Base-by-base conservation (phyloP, 2,329 filamentous ascomycete species). In the Botryotinia calthae region DNA sequence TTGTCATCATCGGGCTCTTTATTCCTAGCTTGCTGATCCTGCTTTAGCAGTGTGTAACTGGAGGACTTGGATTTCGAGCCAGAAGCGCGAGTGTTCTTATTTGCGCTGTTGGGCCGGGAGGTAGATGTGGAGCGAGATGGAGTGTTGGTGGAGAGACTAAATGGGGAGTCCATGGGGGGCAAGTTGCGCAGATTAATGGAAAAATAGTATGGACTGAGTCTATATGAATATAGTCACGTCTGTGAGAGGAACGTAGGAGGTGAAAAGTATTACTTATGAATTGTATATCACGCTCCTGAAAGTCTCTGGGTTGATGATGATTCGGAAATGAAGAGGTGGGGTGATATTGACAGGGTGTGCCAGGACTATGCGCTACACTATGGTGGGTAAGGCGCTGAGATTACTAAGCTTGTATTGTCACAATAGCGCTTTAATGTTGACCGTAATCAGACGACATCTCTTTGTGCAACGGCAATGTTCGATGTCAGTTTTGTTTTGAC, bases 11-110 rank as follows among this genome's bases (percentile, higher is more conserved):
- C 87, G 0, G 86, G 86, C 74, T 89, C 84, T 77, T 88, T 88
- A 69, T 88, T 87, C 58, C 88, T 83, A 7, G 88, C 86, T 79
- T 90, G 88, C 9, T 84, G 84, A 79, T 90, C 87, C 77, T 87
- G 86, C 86, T 87, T 87, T 73, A 83, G 80, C 31, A 82, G 76
- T 0, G 86, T 87, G 79, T 87, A 86, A 25, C 37, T 68, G 2
- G 72, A 66, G 18, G 40, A 51, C 20, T 54, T 70, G 58, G 48
- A 40, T 37, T 59, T 51, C 9, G 34, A n/a, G 18, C 14, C 34
- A 48, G 59, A 42, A 46, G 48, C 22, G 46, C 64, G 44, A 34
- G 44, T 3, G 34, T 64, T 7, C 31, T 51, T 54, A 54, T 46
- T 51, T 42, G 42, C 44, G 73, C 72, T 54, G 56, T 58, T 63